Evolutionary conservation across 345 rosid species (phyloP).

Genomic region (Salix dunnii): DNA sequence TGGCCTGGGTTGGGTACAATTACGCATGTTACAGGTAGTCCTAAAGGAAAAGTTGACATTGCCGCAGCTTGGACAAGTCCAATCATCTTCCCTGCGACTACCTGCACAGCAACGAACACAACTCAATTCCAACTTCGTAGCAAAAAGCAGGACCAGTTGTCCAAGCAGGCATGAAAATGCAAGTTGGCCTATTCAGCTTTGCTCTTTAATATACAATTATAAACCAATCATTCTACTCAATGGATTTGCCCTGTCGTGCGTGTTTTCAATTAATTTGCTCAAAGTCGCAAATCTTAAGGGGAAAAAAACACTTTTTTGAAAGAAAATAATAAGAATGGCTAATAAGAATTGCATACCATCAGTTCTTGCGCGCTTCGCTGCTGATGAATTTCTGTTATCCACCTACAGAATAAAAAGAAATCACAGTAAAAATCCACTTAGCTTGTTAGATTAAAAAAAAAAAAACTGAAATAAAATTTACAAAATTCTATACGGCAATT

Average conservation of each 20-base stretch:
- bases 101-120: conserved; percentile 36
- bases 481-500: background rate
- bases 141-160: background rate
- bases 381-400: conserved; percentile 91
- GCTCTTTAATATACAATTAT: too few species aligned
- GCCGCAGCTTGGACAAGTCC: conserved; percentile 98
- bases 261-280: background rate
- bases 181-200: too few species aligned
- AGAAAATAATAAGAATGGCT: background rate
- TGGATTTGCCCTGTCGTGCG: too few species aligned
- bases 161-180: too few species aligned
- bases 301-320: background rate
- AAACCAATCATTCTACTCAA: too few species aligned
- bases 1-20: conserved; percentile 95
- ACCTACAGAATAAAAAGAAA: conserved; percentile 44
- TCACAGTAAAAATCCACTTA: background rate
- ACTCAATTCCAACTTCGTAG: background rate
- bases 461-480: background rate
- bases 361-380: conserved; percentile 96
- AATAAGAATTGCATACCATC: conserved; percentile 54
- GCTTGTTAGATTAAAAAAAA: background rate
- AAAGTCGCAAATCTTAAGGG: background rate
- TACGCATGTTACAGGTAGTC: conserved; percentile 98
- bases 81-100: conserved; percentile 97
- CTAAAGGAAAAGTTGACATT: conserved; percentile 95